Base-by-base conservation (phyloP, 1,139 yeast species). In the Candida glucosophila region DNA sequence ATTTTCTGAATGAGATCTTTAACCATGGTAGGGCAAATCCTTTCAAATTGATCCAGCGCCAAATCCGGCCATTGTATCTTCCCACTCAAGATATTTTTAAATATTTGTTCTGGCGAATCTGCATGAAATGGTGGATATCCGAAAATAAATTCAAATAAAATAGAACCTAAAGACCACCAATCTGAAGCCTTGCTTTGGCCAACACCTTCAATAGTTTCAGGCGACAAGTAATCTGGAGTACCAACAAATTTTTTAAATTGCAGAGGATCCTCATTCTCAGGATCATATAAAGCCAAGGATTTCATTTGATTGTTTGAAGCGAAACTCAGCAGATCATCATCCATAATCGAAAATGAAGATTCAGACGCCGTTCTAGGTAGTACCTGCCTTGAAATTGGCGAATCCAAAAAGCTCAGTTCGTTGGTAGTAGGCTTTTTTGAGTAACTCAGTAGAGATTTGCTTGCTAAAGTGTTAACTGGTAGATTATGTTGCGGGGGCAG, bases 141-240 rank as follows among this genome's bases (percentile, higher is more conserved):
- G 47, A 79, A 83, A 22, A 85, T 49, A 47, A 90, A 80, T 49
- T 92, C 99, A 59, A 90, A 92, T 33, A 88, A 55, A 11, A 92
- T 86, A 50, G 97, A 90, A 0, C 99, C 99, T 23, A 88, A 71
- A 2, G 97, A 83, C 98, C 98, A 92, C 98, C 98, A 92, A 58
- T 92, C 99, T 20, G 93, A 77, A 22, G 79, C 72, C 39, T 78
- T 90, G 35, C 78, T 85, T 48, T 90, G 96, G 0, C 85, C 83
- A 5, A 67, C 65, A 17, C 97, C 97, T 24, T 71, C 63, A 35
- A 92, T 85, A 0, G 96, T 88, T 47, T 92, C 99, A 0, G 99
- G 99, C 0, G 99, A 94, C 21, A 92, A 67, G 50, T 92, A 92
- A 47, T 92, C 99, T 0, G 99, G 98, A 0, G 99, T 92, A 0